phyloP scores from a whole-genome alignment of 306 rosid species.

The Heteromeles arbutifolia region DNA sequence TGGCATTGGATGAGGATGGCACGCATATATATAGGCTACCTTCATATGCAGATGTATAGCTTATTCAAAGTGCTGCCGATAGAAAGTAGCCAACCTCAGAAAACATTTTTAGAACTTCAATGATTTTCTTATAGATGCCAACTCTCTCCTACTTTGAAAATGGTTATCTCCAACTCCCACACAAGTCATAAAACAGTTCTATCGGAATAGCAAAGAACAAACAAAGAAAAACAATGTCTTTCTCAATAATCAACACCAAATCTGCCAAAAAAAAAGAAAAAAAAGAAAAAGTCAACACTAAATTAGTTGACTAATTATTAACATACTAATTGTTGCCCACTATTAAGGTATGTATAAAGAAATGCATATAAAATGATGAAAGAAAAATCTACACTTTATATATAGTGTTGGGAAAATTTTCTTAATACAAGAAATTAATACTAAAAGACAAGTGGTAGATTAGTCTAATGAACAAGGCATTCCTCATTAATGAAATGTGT shows the following conservation, averaged over 20 bases:
- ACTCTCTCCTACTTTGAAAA: neutral
- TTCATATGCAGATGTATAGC: neutral
- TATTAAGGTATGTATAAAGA: neutral
- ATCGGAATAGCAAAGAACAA: neutral
- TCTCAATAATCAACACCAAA: neutral
- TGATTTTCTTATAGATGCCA: neutral
- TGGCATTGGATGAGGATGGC: neutral
- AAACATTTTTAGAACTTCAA: slow-evolving; percentile 11
- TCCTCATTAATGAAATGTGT: no score
- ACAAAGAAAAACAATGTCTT: neutral
- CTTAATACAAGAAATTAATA: no score
- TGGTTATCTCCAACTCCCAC: neutral
- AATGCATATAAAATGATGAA: no score
- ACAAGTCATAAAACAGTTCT: neutral
- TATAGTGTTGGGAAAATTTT: no score
- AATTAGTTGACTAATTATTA: neutral
- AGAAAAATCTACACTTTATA: no score
- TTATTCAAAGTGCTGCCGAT: neutral
- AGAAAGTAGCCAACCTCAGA: slow-evolving; percentile 26
- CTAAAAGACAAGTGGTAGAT: no score
- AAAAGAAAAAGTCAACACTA: neutral
- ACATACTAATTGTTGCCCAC: neutral
- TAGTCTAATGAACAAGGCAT: no score
- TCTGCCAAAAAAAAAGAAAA: neutral
- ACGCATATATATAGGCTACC: neutral